Base-by-base conservation (phyloP, 2,329 filamentous ascomycete genomes). In the Scopulariopsis brevicaulis region DNA sequence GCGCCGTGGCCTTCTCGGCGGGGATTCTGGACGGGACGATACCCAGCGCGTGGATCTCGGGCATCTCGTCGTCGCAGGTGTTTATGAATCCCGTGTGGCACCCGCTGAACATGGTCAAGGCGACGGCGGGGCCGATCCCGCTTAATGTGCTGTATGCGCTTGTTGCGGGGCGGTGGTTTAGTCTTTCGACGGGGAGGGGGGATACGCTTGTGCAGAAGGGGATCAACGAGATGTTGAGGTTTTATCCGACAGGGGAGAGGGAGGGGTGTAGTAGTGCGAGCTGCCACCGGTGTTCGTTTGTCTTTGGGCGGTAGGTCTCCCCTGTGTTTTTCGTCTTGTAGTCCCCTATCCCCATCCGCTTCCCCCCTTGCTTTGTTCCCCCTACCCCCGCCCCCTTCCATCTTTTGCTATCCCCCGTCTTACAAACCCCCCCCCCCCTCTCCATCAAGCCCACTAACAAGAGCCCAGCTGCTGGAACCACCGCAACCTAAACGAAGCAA, bases 11-110 rank as follows among this genome's bases (percentile, higher is more conserved):
- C 1, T 74, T 82, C 57, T 70, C 79, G 0, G 70, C 74, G 4
- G 83, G 82, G n/a, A 71, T 87, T 1, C 74, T 87, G 1, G 81
- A 84, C 65, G 82, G 83, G 43, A 80, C 78, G 1, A 81, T 86
- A 56, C 79, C 81, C 0, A 62, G 75, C 0, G 66, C 66, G 48
- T 85, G 82, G 81, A 74, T 86, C 63, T 68, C 72, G 20, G 83
- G 83, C 20, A 71, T 86, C 57, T 78, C 77, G 0, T 78, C 75
- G 65, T 82, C 77, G 40, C 82, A 85, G 64, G 82, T 85, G 2
- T 85, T 86, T 66, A 81, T 84, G 73, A 80, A 85, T 67, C 80
- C 82, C 1, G 73, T 81, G 53, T 85, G 81, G 78, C 74, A 74
- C 61, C 67, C 70, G 1, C 66, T 76, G 60, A 86, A 86, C 69